Evolutionary conservation across 352 stramenopile genomes (phyloP).

Genomic region (Pythium plurisporium): DNA sequence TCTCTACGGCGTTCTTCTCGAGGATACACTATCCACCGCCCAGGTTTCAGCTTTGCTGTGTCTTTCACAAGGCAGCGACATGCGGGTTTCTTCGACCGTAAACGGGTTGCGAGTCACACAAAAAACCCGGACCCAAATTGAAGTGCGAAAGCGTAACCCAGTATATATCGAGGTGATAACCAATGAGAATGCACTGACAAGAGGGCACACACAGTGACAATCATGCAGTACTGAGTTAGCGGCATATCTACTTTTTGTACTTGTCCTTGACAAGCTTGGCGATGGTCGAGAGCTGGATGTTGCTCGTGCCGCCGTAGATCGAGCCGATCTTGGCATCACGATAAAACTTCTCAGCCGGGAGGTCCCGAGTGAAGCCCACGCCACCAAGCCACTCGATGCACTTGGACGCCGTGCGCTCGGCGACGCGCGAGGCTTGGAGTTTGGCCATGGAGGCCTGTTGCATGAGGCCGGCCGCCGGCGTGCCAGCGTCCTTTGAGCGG

Average conservation of each 20-base stretch:
- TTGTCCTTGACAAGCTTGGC: conserved; percentile 89
- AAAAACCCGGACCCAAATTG: conserved; percentile 21
- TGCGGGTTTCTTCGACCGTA: conserved; percentile 5
- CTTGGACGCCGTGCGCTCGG: conserved; percentile 94
- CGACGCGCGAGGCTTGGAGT: conserved; percentile 93
- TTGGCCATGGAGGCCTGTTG: conserved; percentile 98
- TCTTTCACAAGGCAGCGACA: conserved; percentile 20
- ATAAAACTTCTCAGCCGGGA: conserved; percentile 96
- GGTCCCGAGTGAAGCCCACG: conserved; percentile 94
- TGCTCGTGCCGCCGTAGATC: conserved; percentile 98
- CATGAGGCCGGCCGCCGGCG: conserved; percentile 79
- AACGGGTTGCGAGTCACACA: conserved; percentile 18
- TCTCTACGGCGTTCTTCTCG: neutral
- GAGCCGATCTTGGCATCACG: conserved; percentile 96
- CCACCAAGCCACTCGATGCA: conserved; percentile 96
- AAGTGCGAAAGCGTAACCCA: conserved; percentile 18
- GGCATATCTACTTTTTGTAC: conserved; percentile 66
- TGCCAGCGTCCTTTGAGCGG: conserved; percentile 91
- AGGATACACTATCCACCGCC: neutral
- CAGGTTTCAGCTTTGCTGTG: neutral
- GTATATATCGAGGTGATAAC: too few species aligned
- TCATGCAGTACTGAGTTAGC: neutral
- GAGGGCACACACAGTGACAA: neutral
- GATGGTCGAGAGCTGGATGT: conserved; percentile 97
- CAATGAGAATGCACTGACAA: too few species aligned